phyloP scores from a whole-genome alignment of 352 stramenopile genomes.

The Albugo candida region DNA sequence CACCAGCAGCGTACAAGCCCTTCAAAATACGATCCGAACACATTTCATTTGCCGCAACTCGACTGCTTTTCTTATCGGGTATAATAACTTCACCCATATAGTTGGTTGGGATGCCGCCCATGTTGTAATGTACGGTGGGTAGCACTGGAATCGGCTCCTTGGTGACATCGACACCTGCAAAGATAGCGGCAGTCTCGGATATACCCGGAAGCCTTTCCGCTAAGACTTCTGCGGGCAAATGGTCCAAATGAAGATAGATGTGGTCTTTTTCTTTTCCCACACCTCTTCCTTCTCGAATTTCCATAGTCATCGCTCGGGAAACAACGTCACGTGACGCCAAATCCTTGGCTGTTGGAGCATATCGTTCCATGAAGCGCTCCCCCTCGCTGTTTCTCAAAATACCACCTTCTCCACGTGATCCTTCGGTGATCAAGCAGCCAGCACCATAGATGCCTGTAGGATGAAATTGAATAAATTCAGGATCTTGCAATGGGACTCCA shows the following conservation, averaged over 20 bases:
- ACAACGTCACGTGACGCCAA: constrained; percentile 91
- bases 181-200: constrained; percentile 91
- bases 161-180: constrained; percentile 93
- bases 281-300: constrained; percentile 90
- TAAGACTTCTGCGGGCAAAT: constrained; percentile 86
- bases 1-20: constrained; percentile 89
- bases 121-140: constrained; percentile 97
- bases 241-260: constrained; percentile 94
- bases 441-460: constrained; percentile 95
- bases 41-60: constrained; percentile 55
- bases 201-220: constrained; percentile 91
- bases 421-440: constrained; percentile 94
- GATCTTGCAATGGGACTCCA: constrained; percentile 87
- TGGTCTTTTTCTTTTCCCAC: constrained; percentile 86
- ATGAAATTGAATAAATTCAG: constrained; percentile 97
- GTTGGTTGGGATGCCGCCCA: constrained; percentile 95
- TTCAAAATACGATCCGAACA: constrained; percentile 83
- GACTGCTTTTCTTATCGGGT: constrained; percentile 20
- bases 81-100: constrained; percentile 85
- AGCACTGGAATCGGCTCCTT: constrained; percentile 96
- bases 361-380: constrained; percentile 92
- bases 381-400: constrained; percentile 90
- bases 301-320: constrained; percentile 92
- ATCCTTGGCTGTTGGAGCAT: constrained; percentile 92
- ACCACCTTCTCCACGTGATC: constrained; percentile 89